phyloP scores from a whole-genome alignment of 73 alveolate species.

The Paramecium pentaurelia region DNA sequence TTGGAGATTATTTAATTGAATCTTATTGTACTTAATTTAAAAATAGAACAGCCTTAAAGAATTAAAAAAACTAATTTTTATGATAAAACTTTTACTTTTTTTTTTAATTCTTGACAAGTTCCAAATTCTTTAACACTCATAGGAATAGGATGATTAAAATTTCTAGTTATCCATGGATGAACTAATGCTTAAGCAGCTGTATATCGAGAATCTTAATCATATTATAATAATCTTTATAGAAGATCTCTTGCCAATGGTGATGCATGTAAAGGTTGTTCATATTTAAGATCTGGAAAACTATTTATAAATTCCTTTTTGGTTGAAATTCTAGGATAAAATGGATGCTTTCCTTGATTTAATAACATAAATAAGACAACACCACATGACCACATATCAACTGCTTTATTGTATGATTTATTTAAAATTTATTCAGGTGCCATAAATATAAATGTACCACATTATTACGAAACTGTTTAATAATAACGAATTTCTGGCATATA shows the following conservation, averaged over 20 bases:
- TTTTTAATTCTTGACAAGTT: neutral
- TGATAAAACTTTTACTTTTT: neutral
- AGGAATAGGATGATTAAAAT: slow-evolving; percentile 38
- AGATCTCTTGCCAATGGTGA: slow-evolving; percentile 42
- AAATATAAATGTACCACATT: slow-evolving; percentile 58
- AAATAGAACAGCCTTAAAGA: neutral
- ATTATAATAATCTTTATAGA: slow-evolving; percentile 24
- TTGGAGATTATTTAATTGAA: neutral
- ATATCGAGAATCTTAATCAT: slow-evolving; percentile 25
- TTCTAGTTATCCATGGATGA: slow-evolving; percentile 59
- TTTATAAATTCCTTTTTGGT: neutral
- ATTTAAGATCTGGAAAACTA: neutral
- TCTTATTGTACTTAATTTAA: neutral
- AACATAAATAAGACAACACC: slow-evolving; percentile 51
- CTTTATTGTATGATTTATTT: slow-evolving; percentile 40
- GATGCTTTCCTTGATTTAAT: slow-evolving; percentile 50
- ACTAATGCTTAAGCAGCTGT: slow-evolving; percentile 22
- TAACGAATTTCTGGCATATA: slow-evolving; percentile 26
- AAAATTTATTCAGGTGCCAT: slow-evolving; percentile 63
- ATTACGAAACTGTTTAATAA: slow-evolving; percentile 6
- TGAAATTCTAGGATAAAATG: slow-evolving; percentile 33
- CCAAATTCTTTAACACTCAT: slow-evolving; percentile 34
- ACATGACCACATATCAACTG: slow-evolving; percentile 63
- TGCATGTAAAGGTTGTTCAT: neutral
- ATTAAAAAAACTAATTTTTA: neutral